Percentiles rank a stretch among this genome's conserved stretches.
Evolutionary conservation across 2,329 filamentous ascomycete species (phyloP).

Genomic region (Phoma sp.): DNA sequence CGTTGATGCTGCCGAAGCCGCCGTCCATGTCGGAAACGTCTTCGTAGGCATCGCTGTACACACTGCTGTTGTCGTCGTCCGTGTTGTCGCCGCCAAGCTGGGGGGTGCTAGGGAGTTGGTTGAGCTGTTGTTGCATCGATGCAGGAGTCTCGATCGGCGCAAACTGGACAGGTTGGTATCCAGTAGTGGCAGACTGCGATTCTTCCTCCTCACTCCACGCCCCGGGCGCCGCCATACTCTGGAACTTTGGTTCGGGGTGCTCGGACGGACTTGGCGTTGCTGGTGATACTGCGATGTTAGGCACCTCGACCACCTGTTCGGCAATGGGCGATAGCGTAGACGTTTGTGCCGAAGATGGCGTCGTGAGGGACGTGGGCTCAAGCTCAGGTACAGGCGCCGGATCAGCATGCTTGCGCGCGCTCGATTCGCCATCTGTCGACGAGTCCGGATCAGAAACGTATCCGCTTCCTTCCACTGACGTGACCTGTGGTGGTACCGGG

Average conservation of each 20-base stretch:
- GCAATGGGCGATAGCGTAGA: conserved; percentile 12
- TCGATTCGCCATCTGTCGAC: conserved; percentile 19
- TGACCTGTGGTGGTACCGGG: conserved; percentile 73
- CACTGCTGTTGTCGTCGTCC: conserved; percentile 54
- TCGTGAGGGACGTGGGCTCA: conserved; percentile 40
- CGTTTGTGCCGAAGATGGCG: conserved; percentile 20
- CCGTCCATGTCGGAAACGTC: conserved; percentile 70
- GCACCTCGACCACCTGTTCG: conserved; percentile 31
- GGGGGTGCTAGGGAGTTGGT: conserved; percentile 5
- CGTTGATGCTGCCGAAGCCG: conserved; percentile 75
- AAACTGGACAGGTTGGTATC: conserved; percentile 1
- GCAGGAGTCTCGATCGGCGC: conserved; percentile 14
- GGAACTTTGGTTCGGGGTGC: conserved; percentile 33
- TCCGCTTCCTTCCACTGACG: conserved; percentile 69
- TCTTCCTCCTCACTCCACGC: conserved; percentile 41
- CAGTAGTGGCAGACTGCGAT: conserved; percentile 9
- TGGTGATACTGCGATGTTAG: conserved; percentile 44
- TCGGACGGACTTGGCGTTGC: conserved; percentile 42
- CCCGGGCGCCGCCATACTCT: conserved; percentile 35
- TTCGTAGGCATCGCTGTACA: conserved; percentile 80
- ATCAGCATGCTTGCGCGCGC: conserved; percentile 19
- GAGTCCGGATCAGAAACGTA: conserved; percentile 66
- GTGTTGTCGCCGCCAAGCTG: conserved; percentile 30
- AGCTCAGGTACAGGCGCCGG: conserved; percentile 16
- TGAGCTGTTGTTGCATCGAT: conserved; percentile 7